Percentiles rank a stretch among this genome's conserved stretches.
Conservation (phyloP, 768 basidiomycete genomes). For the Rhizopogon sp. region DNA sequence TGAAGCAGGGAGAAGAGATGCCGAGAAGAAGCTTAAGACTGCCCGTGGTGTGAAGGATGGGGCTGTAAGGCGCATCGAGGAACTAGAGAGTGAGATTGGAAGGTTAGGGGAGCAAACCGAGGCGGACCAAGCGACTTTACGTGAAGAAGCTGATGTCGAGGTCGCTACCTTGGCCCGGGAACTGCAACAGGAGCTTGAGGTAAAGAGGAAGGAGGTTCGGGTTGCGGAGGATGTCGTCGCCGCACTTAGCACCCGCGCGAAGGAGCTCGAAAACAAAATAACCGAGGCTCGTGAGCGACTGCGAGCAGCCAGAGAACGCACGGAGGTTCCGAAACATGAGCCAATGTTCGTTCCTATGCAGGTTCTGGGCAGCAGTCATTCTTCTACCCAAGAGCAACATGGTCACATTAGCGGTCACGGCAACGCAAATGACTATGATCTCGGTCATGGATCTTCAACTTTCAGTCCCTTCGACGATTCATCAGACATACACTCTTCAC, state of each 20-base stretch:
- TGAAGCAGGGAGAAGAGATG: conserved; percentile 76
- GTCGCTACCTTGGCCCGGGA: conserved; percentile 43
- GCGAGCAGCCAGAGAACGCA: conserved; percentile 51
- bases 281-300: conserved; percentile 59
- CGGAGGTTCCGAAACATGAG: conserved; percentile 44
- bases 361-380: conserved; percentile 5
- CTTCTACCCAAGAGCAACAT: conserved; percentile 7
- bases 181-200: conserved; percentile 41
- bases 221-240: conserved; percentile 63
- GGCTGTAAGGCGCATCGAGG: conserved; percentile 50
- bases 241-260: conserved; percentile 58
- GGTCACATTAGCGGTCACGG: conserved; percentile 3
- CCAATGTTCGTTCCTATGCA: conserved; percentile 30
- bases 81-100: conserved; percentile 58
- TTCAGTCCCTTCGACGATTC: conserved; percentile 27
- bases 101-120: conserved; percentile 47
- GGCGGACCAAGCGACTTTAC: conserved; percentile 51
- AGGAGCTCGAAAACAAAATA: conserved; percentile 71
- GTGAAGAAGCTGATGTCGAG: conserved; percentile 37
- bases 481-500: conserved; percentile 12
- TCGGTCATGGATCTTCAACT: conserved; percentile 18
- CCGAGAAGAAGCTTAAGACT: conserved; percentile 82
- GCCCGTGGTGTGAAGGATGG: conserved; percentile 61
- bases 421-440: conserved; percentile 4
- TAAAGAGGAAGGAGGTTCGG: conserved; percentile 49